Evolutionary conservation across 768 basidiomycete genomes (phyloP), one percentile per base, ranked within the genome.

Genomic region (Leucocoprinus leucothites): DNA sequence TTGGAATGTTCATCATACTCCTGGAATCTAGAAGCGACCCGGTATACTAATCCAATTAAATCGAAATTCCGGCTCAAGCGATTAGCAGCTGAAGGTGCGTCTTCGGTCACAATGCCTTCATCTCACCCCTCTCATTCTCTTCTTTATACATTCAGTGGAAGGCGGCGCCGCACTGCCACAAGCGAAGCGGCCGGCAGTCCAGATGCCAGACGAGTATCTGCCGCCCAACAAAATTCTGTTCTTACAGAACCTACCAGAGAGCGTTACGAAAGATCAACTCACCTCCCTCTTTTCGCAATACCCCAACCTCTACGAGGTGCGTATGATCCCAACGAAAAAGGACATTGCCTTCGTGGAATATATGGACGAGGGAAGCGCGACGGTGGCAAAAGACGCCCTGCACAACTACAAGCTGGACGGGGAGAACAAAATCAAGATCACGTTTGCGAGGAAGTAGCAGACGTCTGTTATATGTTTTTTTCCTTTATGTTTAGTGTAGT

Each of bases 261-360:
- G 72, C 40, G 94, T 94, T 60, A 94, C 89, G 52, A 94, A 96
- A 67, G 95, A 97, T 51, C 87, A 91, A 65, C 87, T 99, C 58
- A 83, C 89, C 70, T 84, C 85, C 1, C 77, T 98, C 21, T 98
- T 99, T 75, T 87, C 91, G 57, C 90, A 93, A 93, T 95, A 97
- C 73, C 91, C 95, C 56, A 96, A 95, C 66, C 71, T 99, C 54
- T 70, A 96, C 85, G 94, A 98, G 80, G 94, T 99, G 9, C 95
- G 97, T 79, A 93, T 95, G 65, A 96, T 99, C 67, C 94, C 96
- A 40, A 94, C 94, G 44, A 95, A 97, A 72, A 87, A 87, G 67
- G 95, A 96, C 68, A 98, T 98, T 60, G 97, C 96, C 0, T 99
- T 99, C 80, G 94, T 99, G 73, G 97, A 99, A 68, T 99, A 89